phyloP scores from a whole-genome alignment of 768 basidiomycete species.

The Multifurca ochricompacta region DNA sequence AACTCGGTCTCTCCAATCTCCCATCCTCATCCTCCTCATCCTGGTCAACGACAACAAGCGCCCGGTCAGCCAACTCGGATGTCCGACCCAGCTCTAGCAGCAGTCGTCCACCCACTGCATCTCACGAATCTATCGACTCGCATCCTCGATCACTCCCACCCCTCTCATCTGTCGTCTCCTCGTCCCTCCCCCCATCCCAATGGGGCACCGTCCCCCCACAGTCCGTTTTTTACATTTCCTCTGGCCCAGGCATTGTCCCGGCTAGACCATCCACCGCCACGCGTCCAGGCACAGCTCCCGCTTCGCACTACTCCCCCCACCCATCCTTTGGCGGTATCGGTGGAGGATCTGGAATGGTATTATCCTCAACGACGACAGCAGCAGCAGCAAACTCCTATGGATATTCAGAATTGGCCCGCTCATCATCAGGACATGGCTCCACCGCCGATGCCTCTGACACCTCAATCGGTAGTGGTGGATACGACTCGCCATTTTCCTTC shows the following conservation, averaged over 20 bases:
- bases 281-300: slow-evolving; percentile 67
- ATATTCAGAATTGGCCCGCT: slow-evolving; percentile 32
- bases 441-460: slow-evolving; percentile 26
- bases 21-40: slow-evolving; percentile 18
- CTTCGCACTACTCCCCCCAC: slow-evolving; percentile 45
- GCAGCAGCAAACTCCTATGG: slow-evolving; percentile 27
- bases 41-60: slow-evolving; percentile 21
- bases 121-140: slow-evolving; percentile 33
- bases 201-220: slow-evolving; percentile 27
- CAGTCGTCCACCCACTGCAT: slow-evolving; percentile 49
- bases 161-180: slow-evolving; percentile 70
- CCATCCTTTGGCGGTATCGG: slow-evolving; percentile 35
- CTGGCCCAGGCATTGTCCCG: slow-evolving; percentile 41
- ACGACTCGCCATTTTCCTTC: slow-evolving; percentile 76
- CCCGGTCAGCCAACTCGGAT: slow-evolving; percentile 28
- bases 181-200: slow-evolving; percentile 38
- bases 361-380: slow-evolving; percentile 11
- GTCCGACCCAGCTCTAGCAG: slow-evolving; percentile 40
- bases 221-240: slow-evolving; percentile 51
- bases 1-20: slow-evolving; percentile 36
- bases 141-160: slow-evolving; percentile 54
- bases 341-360: slow-evolving; percentile 43
- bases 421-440: slow-evolving; percentile 26
- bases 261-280: slow-evolving; percentile 51
- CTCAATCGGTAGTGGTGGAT: slow-evolving; percentile 26